phyloP scores from a whole-genome alignment of 1,284 basidiomycete genomes.

The Malassezia cuniculi region DNA sequence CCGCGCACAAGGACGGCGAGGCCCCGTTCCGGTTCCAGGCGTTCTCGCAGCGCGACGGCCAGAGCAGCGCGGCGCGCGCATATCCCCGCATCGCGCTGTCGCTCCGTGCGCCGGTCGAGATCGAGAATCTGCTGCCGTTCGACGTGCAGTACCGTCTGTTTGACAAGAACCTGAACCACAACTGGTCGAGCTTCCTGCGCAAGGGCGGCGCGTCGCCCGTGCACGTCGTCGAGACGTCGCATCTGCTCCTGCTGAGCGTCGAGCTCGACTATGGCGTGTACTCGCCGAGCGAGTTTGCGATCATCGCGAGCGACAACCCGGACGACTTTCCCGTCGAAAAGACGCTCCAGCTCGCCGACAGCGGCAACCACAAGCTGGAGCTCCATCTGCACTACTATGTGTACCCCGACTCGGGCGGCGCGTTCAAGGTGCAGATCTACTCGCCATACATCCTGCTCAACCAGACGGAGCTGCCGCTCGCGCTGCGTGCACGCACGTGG shows the following conservation, averaged over 20 bases:
- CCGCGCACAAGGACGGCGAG: conserved; percentile 66
- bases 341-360: conserved; percentile 61
- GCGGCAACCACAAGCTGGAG: conserved; percentile 63
- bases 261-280: conserved; percentile 68
- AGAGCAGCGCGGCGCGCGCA: conserved; percentile 51
- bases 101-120: conserved; percentile 84
- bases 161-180: conserved; percentile 82
- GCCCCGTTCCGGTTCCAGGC: conserved; percentile 91
- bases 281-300: conserved; percentile 92
- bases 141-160: conserved; percentile 88
- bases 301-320: conserved; percentile 85
- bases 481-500: conserved; percentile 61
- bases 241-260: conserved; percentile 81
- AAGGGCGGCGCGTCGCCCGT: conserved; percentile 91
- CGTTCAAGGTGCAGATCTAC: conserved; percentile 94
- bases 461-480: conserved; percentile 79
- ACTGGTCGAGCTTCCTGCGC: conserved; percentile 70
- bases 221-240: conserved; percentile 87
- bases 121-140: conserved; percentile 91
- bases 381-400: conserved; percentile 65
- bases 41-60: conserved; percentile 67
- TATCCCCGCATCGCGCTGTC: conserved; percentile 73
- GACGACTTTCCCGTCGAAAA: conserved; percentile 79
- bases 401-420: conserved; percentile 85
- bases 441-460: conserved; percentile 85